Conservation (phyloP, 305 asterid genomes). For the Fraxinus platypoda region DNA sequence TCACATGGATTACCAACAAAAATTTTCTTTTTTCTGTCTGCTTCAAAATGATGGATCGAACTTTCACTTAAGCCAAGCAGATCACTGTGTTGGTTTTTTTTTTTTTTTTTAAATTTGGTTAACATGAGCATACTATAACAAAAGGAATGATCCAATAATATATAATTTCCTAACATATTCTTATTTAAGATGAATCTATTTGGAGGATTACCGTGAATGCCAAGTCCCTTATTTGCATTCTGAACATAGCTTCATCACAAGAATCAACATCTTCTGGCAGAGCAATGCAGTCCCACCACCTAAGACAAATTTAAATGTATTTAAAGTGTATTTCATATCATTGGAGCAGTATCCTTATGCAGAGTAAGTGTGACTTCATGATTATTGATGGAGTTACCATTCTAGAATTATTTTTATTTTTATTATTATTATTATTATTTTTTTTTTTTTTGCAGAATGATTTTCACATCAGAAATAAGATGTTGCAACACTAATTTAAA, state of each 20-base stretch:
- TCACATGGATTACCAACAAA: background rate
- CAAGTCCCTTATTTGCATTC: constrained; percentile 77
- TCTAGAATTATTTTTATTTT: background rate
- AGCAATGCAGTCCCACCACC: constrained; percentile 98
- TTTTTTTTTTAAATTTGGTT: background rate
- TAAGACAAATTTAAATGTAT: constrained; percentile 30
- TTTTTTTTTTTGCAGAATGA: background rate
- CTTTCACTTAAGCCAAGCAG: background rate
- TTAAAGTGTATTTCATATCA: background rate
- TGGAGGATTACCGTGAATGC: constrained; percentile 66
- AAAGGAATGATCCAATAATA: background rate
- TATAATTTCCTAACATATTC: background rate
- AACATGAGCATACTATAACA: background rate
- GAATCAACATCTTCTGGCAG: constrained; percentile 80
- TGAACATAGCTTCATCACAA: constrained; percentile 59
- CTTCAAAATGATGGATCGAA: background rate
- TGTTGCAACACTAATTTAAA: background rate
- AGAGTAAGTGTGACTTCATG: background rate
- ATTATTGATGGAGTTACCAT: background rate
- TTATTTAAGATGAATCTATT: constrained; percentile 4
- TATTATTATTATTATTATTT: too few relatives aligned
- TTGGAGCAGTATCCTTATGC: background rate
- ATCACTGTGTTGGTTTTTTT: background rate
- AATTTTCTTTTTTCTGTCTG: background rate
- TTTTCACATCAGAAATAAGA: background rate